phyloP scores from a whole-genome alignment of 441 rosid species.

The Hura crepitans region DNA sequence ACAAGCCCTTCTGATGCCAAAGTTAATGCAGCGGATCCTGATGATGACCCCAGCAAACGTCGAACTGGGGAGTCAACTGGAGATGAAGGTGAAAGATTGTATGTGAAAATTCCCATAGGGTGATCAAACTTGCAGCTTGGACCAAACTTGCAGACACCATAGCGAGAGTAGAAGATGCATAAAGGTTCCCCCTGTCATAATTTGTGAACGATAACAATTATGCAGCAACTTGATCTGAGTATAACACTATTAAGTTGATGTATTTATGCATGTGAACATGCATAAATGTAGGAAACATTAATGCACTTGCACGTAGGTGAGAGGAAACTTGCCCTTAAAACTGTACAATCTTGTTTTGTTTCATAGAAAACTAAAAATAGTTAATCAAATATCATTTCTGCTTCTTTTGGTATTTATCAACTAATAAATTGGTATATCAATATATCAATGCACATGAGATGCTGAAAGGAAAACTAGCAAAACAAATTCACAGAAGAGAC shows the following conservation, averaged over 20 bases:
- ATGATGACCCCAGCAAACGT: conserved; percentile 48
- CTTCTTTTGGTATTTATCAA: neutral
- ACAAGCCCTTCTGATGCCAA: conserved; percentile 64
- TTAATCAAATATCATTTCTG: neutral
- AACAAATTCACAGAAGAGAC: neutral
- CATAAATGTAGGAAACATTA: neutral
- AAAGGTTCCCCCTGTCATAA: conserved; percentile 80
- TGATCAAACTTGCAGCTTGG: conserved; percentile 99
- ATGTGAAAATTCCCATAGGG: conserved; percentile 81
- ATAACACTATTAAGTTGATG: neutral
- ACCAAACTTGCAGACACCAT: conserved; percentile 99
- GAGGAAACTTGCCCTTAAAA: too few species aligned
- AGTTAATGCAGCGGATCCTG: conserved; percentile 45
- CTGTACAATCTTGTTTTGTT: too few species aligned
- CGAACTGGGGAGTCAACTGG: conserved; percentile 54
- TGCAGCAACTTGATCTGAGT: neutral
- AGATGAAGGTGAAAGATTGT: conserved; percentile 58
- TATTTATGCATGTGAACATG: neutral
- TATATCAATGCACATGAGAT: neutral
- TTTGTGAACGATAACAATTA: neutral
- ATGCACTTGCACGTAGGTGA: neutral
- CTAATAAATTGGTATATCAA: neutral
- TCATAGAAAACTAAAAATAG: neutral
- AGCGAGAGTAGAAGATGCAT: conserved; percentile 90
- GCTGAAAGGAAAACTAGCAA: neutral